Base-by-base conservation (phyloP, 352 stramenopile species). In the Pythium phragmiticola region DNA sequence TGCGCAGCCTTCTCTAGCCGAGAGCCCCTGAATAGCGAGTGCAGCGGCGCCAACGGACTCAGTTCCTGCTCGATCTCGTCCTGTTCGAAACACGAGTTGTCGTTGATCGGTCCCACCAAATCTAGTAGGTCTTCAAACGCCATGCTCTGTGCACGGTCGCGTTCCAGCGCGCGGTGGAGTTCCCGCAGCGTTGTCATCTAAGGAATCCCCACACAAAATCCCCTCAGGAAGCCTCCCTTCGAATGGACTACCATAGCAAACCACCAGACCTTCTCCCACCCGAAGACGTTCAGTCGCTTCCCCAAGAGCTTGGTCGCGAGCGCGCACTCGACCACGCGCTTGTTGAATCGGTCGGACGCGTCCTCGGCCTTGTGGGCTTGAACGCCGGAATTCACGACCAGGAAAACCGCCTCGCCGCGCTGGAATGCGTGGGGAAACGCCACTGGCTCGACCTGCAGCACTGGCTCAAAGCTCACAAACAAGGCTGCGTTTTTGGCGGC, bases 301-400 rank as follows among this genome's bases (percentile, higher is more conserved):
- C 68, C 78, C 17, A 93, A 77, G 54, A 91, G 49, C 69, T 91
- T 93, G 34, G 77, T 74, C 43, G 82, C 87, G 4, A 95, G 64
- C 13, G 78, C 77, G 50, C 87, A 90, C 68, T 95, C 87, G 14
- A 92, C 62, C 7, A 94, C 87, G 9, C 88, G 82, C 63, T 89
- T 89, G 68, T 96, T 96, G 57, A 80, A 96, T 9, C 69, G 70
- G 34, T 62, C 74, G 11, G 65, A 57, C 1, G 84, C 83, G 51
- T 83, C 79, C n/a, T 85, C 78, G 0, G 88, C 86, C 74, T 96
- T 96, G 58, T 89, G 61, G 12, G 82, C 77, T 8, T 84, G 55
- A 7, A 89, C 77, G 13, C 85, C 55, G 33, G 76, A 89, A 57
- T 94, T 93, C 14, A 82, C 78, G 46, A 96, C 82, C 7, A 96